phyloP scores from a whole-genome alignment of 192 early-diverging fungal genomes.

The Gonapodya sp. region DNA sequence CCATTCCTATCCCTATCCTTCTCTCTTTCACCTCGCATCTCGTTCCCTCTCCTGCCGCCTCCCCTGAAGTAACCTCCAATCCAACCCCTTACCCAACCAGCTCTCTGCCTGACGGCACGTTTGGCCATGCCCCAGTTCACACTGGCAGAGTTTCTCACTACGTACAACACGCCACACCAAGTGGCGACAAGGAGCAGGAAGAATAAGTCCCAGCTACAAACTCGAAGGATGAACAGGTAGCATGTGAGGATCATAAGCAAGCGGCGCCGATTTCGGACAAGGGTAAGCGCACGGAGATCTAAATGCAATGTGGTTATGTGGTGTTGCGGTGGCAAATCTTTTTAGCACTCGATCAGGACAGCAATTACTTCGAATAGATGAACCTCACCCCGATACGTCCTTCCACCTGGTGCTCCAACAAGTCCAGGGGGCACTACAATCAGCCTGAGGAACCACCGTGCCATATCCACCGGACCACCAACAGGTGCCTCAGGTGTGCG shows the following conservation, averaged over 20 bases:
- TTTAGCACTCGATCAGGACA: no score
- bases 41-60: slow-evolving; percentile 11
- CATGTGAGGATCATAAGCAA: slow-evolving; percentile 31
- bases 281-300: slow-evolving; percentile 35
- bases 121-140: slow-evolving; percentile 49
- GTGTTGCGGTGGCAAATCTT: not conserved
- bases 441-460: not conserved
- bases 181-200: slow-evolving; percentile 30
- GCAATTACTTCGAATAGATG: no score
- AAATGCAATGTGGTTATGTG: slow-evolving; percentile 3
- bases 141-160: slow-evolving; percentile 42
- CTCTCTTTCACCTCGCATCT: not conserved
- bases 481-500: not conserved
- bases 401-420: not conserved
- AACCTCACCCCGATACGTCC: not conserved
- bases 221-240: slow-evolving; percentile 30
- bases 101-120: slow-evolving; percentile 26
- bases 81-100: slow-evolving; percentile 44
- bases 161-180: slow-evolving; percentile 37
- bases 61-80: slow-evolving; percentile 31
- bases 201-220: slow-evolving; percentile 40
- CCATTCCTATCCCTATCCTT: not conserved
- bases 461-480: not conserved
- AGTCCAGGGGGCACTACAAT: not conserved
- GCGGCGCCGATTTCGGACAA: slow-evolving; percentile 36